Evolutionary conservation across 2,329 filamentous ascomycete genomes (phyloP), one percentile per base, ranked within the genome.

Genomic region (Calonectria pseudoturangicola): DNA sequence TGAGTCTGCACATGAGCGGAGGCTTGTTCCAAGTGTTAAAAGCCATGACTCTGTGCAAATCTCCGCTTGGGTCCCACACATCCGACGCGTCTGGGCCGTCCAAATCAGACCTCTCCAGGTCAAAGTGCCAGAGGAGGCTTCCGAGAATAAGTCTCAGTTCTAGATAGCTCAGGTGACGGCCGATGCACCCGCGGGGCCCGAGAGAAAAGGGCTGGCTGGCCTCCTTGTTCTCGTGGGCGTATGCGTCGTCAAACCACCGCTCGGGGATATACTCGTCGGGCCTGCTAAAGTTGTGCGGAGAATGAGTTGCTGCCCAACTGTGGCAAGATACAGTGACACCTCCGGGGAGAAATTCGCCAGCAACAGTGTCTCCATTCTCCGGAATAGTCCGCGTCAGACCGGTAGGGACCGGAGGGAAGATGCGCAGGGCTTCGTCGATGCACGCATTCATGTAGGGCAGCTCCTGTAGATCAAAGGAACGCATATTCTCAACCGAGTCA

Each of bases 131-230:
- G 0, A 90, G 74, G 6, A 90, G 74, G 2, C 84, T 84, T 0
- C 86, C 84, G 8, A 90, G 77, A 45, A 89, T 86, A 6, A 88
- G 77, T 5, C 88, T 83, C 83, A 89, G 87, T 76, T 90, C 88
- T 25, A 85, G 82, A 63, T 87, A 88, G 3, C 88, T 87, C 45
- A 90, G 81, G 70, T 89, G 88, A 72, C 83, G 83, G 2, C 88
- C 88, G 28, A 90, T 82, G 71, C 88, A 90, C 56, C 88, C 88
- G 2, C 88, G 81, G 7, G 88, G 85, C 0, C 88, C 88, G 3
- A 87, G 65, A 2, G 84, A 84, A 70, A 90, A 89, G 0, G 88
- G 86, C 78, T 89, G 86, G 62, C 87, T 82, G 2, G 83, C 84
- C 0, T 85, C 84, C 51, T 82, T 81, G 41, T 82, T 83, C 73